A percentile compares a stretch with the other conserved stretches of the same genome.
These are phyloP conservation scores for Mangifera indica DNA, from an alignment of 345 rosid species.

Conservation along the genomic window DNA sequence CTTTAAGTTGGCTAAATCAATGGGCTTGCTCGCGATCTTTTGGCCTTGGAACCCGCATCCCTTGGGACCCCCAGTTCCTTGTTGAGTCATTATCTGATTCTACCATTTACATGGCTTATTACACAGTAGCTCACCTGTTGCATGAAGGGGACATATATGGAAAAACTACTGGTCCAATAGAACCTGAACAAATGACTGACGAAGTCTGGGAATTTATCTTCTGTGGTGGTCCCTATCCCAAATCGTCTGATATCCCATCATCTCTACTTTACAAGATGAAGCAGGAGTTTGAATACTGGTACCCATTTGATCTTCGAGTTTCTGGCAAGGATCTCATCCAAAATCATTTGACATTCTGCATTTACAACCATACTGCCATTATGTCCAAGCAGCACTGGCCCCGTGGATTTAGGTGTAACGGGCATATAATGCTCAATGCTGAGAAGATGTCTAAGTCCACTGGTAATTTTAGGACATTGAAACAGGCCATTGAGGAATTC, in stretches of 20 bases:
- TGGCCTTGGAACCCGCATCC: conserved; percentile 97
- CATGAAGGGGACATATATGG: conserved; percentile 85
- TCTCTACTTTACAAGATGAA: conserved; percentile 73
- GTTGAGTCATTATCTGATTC: conserved; percentile 94
- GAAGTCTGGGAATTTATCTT: conserved; percentile 88
- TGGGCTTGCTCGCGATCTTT: conserved; percentile 99
- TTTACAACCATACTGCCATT: conserved; percentile 83
- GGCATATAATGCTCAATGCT: conserved; percentile 91
- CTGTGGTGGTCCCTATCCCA: conserved; percentile 70
- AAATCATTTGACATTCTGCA: conserved; percentile 85
- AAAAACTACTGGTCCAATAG: conserved; percentile 38
- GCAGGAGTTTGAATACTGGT: conserved; percentile 96
- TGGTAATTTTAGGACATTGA: conserved; percentile 86
- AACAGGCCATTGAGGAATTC: conserved; percentile 78
- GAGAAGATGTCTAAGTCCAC: conserved; percentile 98
- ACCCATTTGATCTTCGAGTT: conserved; percentile 91
- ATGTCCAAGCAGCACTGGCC: conserved; percentile 86
- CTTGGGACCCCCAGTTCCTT: conserved; percentile 89
- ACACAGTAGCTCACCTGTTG: conserved; percentile 79
- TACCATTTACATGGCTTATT: conserved; percentile 89
- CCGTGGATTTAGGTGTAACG: conserved; percentile 89
- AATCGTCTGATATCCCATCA: conserved; percentile 56
- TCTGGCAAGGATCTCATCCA: conserved; percentile 97
- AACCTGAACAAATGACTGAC: conserved; percentile 78
- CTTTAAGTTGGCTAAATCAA: conserved; percentile 91